Base-by-base conservation (phyloP, 1,284 basidiomycete genomes). In the Trichosporon faecale region DNA sequence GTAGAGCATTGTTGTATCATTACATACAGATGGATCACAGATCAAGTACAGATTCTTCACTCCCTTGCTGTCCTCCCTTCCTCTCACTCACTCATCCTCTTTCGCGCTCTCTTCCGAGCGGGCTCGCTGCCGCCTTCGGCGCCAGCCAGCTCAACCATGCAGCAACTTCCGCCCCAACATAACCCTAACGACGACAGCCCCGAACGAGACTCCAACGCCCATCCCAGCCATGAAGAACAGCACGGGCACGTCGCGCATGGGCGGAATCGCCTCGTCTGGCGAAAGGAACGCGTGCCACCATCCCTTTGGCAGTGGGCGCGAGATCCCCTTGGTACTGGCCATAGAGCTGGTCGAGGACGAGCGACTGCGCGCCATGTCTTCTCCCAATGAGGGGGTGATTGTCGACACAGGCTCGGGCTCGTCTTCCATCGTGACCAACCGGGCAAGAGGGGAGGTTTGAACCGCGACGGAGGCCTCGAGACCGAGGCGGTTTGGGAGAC, bases 221-320 rank as follows among this genome's bases (percentile, higher is more conserved):
- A 73, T 60, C 14, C 72, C 72, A 57, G 69, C 63, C 31, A 73
- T 67, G 68, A 73, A 73, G 31, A 69, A 61, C n/a, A 68, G 52
- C 8, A 61, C 65, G 4, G 72, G 72, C 27, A 69, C 23, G 25
- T 73, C 70, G 46, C 55, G 60, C 25, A 68, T 44, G 14, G 66
- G 67, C 21, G 65, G 71, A 65, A 68, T 66, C 52, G 18, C 14
- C 21, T 67, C 71, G 52, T 65, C 63, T 8, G 49, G 52, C 12
- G 66, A 68, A 1, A 72, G 49, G 52, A 40, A 27, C 16, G 67
- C 29, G 2, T 69, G 68, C 68, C 68, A 67, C 40, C 55, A 61
- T 23, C 49, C 23, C 44, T 23, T 31, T 46, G 40, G 23, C 5
- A 31, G 49, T 0, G 65, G 33, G 29, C 49, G 61, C 37, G 35